Conservation (phyloP, 225 moss, liverwort and hornwort species). For the Anthoceros angustus region DNA sequence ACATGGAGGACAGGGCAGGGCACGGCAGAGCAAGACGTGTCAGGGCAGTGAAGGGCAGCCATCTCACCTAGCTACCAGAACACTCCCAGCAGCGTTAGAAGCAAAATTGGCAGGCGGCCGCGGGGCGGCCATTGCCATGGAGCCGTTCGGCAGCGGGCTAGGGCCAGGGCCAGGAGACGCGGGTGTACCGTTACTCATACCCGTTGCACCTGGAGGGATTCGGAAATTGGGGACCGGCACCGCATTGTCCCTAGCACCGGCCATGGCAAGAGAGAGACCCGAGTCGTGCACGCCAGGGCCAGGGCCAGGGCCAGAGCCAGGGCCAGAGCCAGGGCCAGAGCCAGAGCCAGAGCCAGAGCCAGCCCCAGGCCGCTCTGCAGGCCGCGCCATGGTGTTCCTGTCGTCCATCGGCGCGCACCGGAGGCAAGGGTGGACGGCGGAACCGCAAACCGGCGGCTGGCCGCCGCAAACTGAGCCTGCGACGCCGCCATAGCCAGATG, state of each 20-base stretch:
- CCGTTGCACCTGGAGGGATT: background rate
- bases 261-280: background rate
- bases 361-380: background rate
- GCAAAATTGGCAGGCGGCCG: background rate
- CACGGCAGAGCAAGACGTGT: background rate
- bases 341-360: no score
- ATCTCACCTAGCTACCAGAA: background rate
- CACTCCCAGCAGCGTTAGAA: background rate
- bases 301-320: no score
- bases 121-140: background rate
- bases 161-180: no score
- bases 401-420: background rate
- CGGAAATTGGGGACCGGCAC: background rate
- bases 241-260: background rate
- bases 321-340: no score
- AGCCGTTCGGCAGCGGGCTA: no score
- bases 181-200: background rate
- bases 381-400: background rate
- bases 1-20: background rate
- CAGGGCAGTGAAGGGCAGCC: background rate
- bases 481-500: background rate
- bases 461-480: constrained; percentile 2
- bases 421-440: background rate
- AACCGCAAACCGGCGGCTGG: background rate
- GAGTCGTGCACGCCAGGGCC: background rate